Percentiles rank a stretch among this genome's conserved stretches.
phyloP scores from a whole-genome alignment of 768 basidiomycete genomes.

The Lentinula boryana region DNA sequence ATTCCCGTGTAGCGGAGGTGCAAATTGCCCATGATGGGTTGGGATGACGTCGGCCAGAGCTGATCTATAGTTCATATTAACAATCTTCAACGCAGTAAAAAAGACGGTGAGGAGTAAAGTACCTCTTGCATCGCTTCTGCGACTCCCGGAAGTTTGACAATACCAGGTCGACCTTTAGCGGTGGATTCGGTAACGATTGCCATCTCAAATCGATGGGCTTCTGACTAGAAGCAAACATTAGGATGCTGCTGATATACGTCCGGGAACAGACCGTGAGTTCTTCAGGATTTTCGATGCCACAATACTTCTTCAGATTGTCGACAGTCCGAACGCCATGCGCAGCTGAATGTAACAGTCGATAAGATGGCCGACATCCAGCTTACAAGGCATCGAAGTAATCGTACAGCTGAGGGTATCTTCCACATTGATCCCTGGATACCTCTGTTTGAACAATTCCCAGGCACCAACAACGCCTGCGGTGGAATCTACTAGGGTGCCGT shows the following conservation, averaged over 20 bases:
- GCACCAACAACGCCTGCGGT: conserved; percentile 78
- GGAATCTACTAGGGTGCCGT: conserved; percentile 78
- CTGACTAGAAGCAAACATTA: conserved; percentile 34
- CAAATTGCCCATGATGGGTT: conserved; percentile 82
- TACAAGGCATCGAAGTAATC: conserved; percentile 15
- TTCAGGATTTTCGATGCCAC: conserved; percentile 60
- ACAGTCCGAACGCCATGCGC: conserved; percentile 81
- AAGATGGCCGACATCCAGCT: background rate
- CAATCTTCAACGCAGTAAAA: background rate
- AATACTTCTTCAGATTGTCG: conserved; percentile 73
- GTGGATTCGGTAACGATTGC: conserved; percentile 65
- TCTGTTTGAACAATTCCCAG: conserved; percentile 71
- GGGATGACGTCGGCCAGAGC: conserved; percentile 29
- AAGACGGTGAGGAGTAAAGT: background rate
- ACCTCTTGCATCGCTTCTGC: conserved; percentile 52
- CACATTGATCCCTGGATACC: conserved; percentile 63
- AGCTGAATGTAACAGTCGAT: conserved; percentile 27
- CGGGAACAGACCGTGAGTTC: conserved; percentile 53
- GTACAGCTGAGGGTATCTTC: conserved; percentile 57
- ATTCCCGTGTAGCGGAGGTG: conserved; percentile 75
- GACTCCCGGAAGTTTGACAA: conserved; percentile 73
- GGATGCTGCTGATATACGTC: background rate
- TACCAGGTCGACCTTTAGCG: conserved; percentile 49
- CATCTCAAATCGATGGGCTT: conserved; percentile 73
- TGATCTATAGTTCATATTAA: conserved; percentile 24